These are phyloP conservation scores for Alternaria panax DNA, from an alignment of 2,329 filamentous ascomycete genomes.

Conservation along the genomic window DNA sequence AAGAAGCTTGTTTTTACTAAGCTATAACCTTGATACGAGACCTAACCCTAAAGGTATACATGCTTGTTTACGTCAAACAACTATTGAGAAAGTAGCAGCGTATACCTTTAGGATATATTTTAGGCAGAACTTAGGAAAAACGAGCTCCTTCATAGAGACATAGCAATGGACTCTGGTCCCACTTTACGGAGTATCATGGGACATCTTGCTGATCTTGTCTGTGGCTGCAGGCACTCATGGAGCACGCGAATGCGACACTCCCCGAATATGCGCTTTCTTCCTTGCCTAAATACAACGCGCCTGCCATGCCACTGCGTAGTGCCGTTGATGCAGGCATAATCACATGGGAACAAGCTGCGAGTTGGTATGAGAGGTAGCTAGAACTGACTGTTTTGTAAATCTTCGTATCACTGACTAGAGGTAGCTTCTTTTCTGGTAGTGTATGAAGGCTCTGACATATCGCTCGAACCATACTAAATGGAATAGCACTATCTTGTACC, in stretches of 20 bases:
- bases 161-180: neutral
- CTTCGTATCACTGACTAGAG: slow-evolving; percentile 7
- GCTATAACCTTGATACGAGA: no score
- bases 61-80: no score
- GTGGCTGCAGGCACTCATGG: slow-evolving; percentile 5
- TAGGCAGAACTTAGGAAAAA: no score
- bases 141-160: no score
- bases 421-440: slow-evolving; percentile 43
- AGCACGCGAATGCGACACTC: neutral
- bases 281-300: slow-evolving; percentile 4
- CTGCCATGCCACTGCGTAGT: slow-evolving; percentile 11
- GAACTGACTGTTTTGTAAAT: neutral
- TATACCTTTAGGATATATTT: no score
- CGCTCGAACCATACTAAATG: neutral
- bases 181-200: neutral
- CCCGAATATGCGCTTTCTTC: slow-evolving; percentile 4
- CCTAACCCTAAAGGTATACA: no score
- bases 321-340: slow-evolving; percentile 37
- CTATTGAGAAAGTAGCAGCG: no score
- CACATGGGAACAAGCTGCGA: slow-evolving; percentile 34
- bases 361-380: slow-evolving; percentile 36
- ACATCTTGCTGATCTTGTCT: neutral
- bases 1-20: no score
- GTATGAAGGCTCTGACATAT: slow-evolving; percentile 16
- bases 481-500: slow-evolving; percentile 59